Percentiles rank a stretch among this genome's conserved stretches.
phyloP scores from a whole-genome alignment of 108 stramenopile genomes.

The Schizochytrium sp. region DNA sequence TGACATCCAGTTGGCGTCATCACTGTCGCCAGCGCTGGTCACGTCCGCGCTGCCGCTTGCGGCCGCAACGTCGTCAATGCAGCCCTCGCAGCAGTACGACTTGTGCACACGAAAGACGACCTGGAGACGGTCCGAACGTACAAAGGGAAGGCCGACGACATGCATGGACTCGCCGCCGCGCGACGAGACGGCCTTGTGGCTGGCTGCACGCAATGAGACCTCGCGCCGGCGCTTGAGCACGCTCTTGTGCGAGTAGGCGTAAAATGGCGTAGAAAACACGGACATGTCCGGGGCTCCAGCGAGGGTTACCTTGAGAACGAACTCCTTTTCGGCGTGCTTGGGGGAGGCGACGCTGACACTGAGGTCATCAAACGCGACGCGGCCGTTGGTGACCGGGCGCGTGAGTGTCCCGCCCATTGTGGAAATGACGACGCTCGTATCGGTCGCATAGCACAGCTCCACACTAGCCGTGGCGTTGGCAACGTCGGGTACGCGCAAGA shows the following conservation, averaged over 20 bases:
- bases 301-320: neutral
- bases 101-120: neutral
- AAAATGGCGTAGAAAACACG: neutral
- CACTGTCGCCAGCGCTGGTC: neutral
- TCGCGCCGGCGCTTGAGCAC: slow-evolving; percentile 15
- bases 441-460: slow-evolving; percentile 16
- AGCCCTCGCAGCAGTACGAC: neutral
- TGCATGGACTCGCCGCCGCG: neutral
- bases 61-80: neutral
- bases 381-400: neutral
- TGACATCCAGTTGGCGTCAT: neutral
- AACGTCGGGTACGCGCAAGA: neutral
- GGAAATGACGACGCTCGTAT: neutral
- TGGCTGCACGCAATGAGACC: neutral
- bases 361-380: neutral
- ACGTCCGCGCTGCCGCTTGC: neutral
- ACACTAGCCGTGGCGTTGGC: neutral
- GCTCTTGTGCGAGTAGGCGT: slow-evolving; percentile 11
- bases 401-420: slow-evolving; percentile 7
- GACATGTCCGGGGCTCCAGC: neutral
- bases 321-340: slow-evolving; percentile 15
- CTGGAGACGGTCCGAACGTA: slow-evolving; percentile 5
- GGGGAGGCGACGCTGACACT: slow-evolving; percentile 8
- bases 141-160: neutral
- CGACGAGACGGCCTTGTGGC: neutral